These are phyloP conservation scores for Cylindrodendrum hubeiense DNA, from an alignment of 2,329 filamentous ascomycete genomes.

Conservation along the genomic window DNA sequence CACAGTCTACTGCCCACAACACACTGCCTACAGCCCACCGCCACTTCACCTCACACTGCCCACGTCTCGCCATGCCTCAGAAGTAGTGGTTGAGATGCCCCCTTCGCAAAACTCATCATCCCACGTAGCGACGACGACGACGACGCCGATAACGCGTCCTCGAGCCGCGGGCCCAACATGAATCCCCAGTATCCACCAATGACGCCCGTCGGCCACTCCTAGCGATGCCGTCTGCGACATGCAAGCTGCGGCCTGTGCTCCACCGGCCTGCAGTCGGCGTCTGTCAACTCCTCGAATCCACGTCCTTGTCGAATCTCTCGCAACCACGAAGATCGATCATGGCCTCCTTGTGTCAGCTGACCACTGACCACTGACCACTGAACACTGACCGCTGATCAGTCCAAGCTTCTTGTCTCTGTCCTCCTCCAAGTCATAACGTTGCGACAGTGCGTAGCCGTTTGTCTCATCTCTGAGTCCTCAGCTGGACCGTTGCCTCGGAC, in stretches of 20 bases:
- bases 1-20: not conserved
- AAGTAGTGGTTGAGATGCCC: too few relatives aligned
- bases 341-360: not conserved
- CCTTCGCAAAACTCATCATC: too few relatives aligned
- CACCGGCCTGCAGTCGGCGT: not conserved
- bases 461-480: not conserved
- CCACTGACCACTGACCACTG: not conserved
- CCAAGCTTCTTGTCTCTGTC: not conserved
- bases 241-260: not conserved
- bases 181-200: constrained; percentile 9
- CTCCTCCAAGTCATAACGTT: not conserved
- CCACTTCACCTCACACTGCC: constrained; percentile 3
- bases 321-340: not conserved
- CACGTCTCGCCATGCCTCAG: not conserved
- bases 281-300: not conserved
- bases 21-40: not conserved
- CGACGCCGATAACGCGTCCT: not conserved
- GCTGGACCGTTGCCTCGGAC: not conserved
- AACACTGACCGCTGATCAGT: not conserved
- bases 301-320: not conserved
- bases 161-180: not conserved
- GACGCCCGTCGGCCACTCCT: not conserved
- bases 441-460: too few relatives aligned
- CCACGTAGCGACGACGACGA: not conserved
- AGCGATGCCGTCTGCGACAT: constrained; percentile 3